Evolutionary conservation across 345 rosid species (phyloP).

Genomic region (Boechera divaricarpa): DNA sequence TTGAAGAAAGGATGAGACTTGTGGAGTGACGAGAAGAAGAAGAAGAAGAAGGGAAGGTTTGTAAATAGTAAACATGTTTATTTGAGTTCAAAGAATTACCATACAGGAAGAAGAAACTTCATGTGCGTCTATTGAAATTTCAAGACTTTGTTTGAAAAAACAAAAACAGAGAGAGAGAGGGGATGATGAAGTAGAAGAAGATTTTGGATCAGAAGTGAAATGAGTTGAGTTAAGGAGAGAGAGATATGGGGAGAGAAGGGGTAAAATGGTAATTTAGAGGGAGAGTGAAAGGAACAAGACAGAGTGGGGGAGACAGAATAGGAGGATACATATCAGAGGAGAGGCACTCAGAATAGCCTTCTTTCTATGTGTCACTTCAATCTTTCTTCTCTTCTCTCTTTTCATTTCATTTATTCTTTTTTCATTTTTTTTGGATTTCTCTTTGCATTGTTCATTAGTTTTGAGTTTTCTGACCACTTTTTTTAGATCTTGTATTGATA

Average conservation of each 20-base stretch:
- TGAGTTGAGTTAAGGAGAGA: conserved; percentile 9
- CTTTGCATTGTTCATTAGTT: conserved; percentile 23
- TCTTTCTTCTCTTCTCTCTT: conserved; percentile 30
- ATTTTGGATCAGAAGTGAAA: conserved; percentile 37
- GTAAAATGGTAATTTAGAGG: conserved; percentile 18
- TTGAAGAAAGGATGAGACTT: conserved; percentile 45
- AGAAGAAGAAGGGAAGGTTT: conserved; percentile 9
- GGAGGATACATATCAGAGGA: conserved; percentile 49
- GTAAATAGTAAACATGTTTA: conserved; percentile 27
- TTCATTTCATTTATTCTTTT: conserved; percentile 12
- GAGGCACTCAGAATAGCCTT: conserved; percentile 34
- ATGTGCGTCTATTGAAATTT: conserved; percentile 36
- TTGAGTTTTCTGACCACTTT: conserved; percentile 9
- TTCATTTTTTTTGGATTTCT: not conserved
- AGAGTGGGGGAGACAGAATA: conserved; percentile 49
- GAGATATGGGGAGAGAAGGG: not conserved
- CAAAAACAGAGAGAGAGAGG: not conserved
- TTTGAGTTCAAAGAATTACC: not conserved
- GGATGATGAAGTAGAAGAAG: conserved; percentile 19
- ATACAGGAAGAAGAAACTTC: conserved; percentile 21
- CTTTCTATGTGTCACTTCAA: conserved; percentile 44
- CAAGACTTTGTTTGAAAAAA: conserved; percentile 18
- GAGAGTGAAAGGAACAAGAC: conserved; percentile 66
- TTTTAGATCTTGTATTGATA: not conserved
- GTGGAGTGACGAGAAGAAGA: conserved; percentile 8